Evolutionary conservation across 2,329 filamentous ascomycete species (phyloP), one percentile per base, ranked within the genome.

Genomic region (Colletotrichum euphorbiae): DNA sequence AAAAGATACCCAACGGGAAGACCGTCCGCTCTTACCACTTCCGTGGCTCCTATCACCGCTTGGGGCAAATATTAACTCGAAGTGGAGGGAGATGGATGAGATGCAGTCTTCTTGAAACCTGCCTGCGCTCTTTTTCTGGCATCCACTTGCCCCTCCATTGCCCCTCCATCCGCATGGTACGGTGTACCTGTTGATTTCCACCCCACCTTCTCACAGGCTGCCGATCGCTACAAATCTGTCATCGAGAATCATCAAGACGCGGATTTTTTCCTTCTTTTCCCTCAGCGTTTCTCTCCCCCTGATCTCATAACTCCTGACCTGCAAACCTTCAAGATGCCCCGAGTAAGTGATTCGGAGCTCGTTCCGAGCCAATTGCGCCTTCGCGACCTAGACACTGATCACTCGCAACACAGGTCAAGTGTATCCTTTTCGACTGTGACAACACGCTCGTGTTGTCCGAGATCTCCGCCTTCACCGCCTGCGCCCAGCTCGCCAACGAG

Each of bases 401-500:
- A 6, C 28, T 12, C 4, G 9, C 17, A 17, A 42, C 6, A n/a
- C 71, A 89, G 85, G 90, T 93, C 80, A 91, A 85, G 68, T 87
- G 90, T 72, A 83, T 93, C 76, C 86, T 93, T 74, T 91, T 93
- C 79, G 91, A 93, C 80, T 90, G 87, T 80, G 88, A 97, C 87
- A 97, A 97, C 87, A 97, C 94, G 72, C 93, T 97, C 78, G 93
- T 96, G 78, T 89, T 96, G 74, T 97, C 93, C 61, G 94, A 97
- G 84, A 90, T 92, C 75, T 87, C 97, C 73, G 94, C 94, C 77
- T 97, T 97, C 79, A 93, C 94, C 82, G 93, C 93, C 73, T 97
- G 93, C 80, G 92, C 93, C 74, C 91, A 92, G 69, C 89, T 97
- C 71, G 91, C 93, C 84, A 97, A 97, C 82, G 85, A 93, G 80